Evolutionary conservation across 164 flowering plant genomes (phyloP), one percentile per base, ranked within the genome.

Genomic region (Houttuynia cordata): DNA sequence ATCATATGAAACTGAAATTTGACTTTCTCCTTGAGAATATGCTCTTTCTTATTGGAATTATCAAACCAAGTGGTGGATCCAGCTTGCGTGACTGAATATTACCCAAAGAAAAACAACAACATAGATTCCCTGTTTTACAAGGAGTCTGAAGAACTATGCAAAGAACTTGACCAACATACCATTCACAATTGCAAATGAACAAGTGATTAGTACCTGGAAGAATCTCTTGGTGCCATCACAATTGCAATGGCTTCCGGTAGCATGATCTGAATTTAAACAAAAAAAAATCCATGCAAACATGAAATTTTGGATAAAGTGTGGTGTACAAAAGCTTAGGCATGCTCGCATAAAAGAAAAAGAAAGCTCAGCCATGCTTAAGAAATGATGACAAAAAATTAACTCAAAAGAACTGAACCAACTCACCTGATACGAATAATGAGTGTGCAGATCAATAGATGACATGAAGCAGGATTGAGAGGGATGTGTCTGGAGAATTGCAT

Each of bases 391-490:
- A n/a, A 52, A 1, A 18, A 52, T 5, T 23, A 19, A n/a, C 23
- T 19, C 18, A 21, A 52, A 23, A 52, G 22, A n/a, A 52, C 23
- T n/a, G 55, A 52, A 52, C 23, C 20, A 12, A 52, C 24, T 25
- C 62, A 70, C 97, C 96, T 93, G 99, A 74, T 93, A 93, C 56
- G 96, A 84, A 67, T 93, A 93, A 63, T 93, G 99, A 19, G 97
- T 93, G 71, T 93, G 99, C 58, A 93, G 67, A 79, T 93, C 99
- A 57, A 93, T 70, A 10, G 97, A 93, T 24, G 99, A 90, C 97
- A 90, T 93, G 76, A 93, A 93, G 76, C 99, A 93, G 58, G 97
- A 87, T 68, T 93, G 98, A 4, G 98, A 68, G 60, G 98, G 97
- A 82, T 93, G 99, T 13, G 99, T 90, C 97, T 93, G 92, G 53